Evolutionary conservation across 2,329 filamentous ascomycete genomes (phyloP), one percentile per base, ranked within the genome.

Genomic region (Aspergillus brasiliensis): DNA sequence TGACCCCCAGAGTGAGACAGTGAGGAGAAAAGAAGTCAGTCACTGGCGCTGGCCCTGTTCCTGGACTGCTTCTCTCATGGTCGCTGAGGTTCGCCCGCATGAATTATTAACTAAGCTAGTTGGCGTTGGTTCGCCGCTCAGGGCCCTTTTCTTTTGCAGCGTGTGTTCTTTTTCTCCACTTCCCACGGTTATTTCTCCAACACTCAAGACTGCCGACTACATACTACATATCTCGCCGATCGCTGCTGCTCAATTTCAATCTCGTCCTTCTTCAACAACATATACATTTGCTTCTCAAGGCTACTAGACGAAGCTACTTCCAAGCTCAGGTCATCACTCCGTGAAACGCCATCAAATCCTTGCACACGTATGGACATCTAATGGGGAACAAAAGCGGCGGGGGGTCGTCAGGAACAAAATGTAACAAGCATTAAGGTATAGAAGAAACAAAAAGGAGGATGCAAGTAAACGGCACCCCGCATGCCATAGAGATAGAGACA

Each of bases 61-160:
- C 37, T 27, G 38, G 52, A 15, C 52, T 64, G 60, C 61, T 74
- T 74, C 72, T 66, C 67, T 69, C 62, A 65, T 69, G 66, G 63
- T 74, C 71, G 67, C 67, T 68, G 68, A 68, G 68, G 64, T 73
- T 74, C 70, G 64, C 62, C 67, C 56, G 60, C 58, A 63, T 65
- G 66, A 62, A 64, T 54, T 66, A 65, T 65, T 67, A 62, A 64
- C 57, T 66, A 65, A 64, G 61, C 65, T 52, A 40, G 8, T 31
- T 15, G 56, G 56, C 28, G 51, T 55, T 57, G 58, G 46, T 51
- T 44, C 52, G 51, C 57, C 52, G 52, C 51, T 52, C 52, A 54
- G 51, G 49, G 21, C 21, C 31, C 31, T 34, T 34, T 34, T 34
- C 28, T 34, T 34, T 34, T 34, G 31, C 31, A 34, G 13, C 31